Conservation (phyloP, 768 basidiomycete genomes). For the Cyclocybe aegerita region DNA sequence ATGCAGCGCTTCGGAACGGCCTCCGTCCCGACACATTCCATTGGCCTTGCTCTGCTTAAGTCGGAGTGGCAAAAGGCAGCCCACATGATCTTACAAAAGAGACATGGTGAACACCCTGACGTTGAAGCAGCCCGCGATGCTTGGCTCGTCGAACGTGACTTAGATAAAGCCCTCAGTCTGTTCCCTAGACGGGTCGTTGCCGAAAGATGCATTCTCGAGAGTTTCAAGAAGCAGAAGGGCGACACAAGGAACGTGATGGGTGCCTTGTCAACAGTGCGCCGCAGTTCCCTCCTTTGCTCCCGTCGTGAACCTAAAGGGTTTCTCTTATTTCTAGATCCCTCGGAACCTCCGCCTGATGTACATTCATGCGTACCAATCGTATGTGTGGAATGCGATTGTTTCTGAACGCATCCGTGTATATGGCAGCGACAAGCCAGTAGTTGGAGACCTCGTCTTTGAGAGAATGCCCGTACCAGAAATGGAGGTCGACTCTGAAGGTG, state of each 20-base stretch:
- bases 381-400: constrained; percentile 97
- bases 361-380: constrained; percentile 97
- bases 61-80: constrained; percentile 91
- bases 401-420: constrained; percentile 86
- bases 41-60: constrained; percentile 86
- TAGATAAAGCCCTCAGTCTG: constrained; percentile 76
- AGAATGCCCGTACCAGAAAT: constrained; percentile 26
- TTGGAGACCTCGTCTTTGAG: constrained; percentile 93
- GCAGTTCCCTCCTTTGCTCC: not conserved
- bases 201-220: constrained; percentile 89
- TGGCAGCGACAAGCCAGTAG: constrained; percentile 71
- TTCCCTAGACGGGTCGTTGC: constrained; percentile 94
- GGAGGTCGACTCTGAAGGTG: constrained; percentile 31
- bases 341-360: constrained; percentile 96
- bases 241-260: constrained; percentile 85
- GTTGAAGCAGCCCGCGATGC: constrained; percentile 81
- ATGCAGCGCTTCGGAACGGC: constrained; percentile 99
- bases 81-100: constrained; percentile 73
- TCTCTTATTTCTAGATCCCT: constrained; percentile 69
- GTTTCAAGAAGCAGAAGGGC: constrained; percentile 77
- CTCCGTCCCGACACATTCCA: constrained; percentile 91
- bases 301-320: not conserved
- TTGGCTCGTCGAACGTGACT: constrained; percentile 83
- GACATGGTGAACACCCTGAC: constrained; percentile 92
- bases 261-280: constrained; percentile 75